Conservation (phyloP, 768 basidiomycete genomes). For the Russula emetica region DNA sequence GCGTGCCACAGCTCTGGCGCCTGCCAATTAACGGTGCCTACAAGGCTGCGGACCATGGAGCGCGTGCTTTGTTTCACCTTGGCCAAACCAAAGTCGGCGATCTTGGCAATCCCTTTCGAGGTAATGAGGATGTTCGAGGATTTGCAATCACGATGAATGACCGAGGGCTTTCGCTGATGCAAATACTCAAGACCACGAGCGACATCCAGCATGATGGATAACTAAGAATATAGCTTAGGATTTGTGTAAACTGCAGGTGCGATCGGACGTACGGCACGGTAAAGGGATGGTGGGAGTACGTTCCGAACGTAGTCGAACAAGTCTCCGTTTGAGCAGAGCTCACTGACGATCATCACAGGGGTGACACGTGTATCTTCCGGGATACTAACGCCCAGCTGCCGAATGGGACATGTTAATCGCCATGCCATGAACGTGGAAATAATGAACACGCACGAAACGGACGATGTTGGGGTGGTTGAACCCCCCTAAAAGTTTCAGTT, state of each 20-base stretch:
- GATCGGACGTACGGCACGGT: slow-evolving; percentile 65
- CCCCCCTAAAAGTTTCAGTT: slow-evolving; percentile 87
- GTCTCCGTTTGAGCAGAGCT: slow-evolving; percentile 96
- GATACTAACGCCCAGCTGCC: slow-evolving; percentile 91
- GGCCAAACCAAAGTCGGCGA: slow-evolving; percentile 98
- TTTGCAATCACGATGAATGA: slow-evolving; percentile 98
- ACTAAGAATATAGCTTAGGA: slow-evolving; percentile 39
- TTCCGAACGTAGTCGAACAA: slow-evolving; percentile 97
- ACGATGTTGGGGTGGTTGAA: slow-evolving; percentile 97
- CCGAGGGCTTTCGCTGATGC: slow-evolving; percentile 85
- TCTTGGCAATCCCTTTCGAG: slow-evolving; percentile 87
- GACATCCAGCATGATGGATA: slow-evolving; percentile 92
- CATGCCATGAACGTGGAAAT: neutral
- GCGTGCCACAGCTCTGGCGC: slow-evolving; percentile 98
- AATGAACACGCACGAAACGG: slow-evolving; percentile 70
- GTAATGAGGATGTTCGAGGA: slow-evolving; percentile 99
- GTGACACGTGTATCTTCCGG: slow-evolving; percentile 90
- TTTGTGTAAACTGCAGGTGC: slow-evolving; percentile 8
- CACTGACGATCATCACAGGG: slow-evolving; percentile 97
- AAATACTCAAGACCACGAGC: slow-evolving; percentile 92
- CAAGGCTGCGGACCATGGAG: slow-evolving; percentile 94
- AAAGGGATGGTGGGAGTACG: slow-evolving; percentile 62
- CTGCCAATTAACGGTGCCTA: slow-evolving; percentile 99
- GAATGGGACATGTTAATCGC: slow-evolving; percentile 2
- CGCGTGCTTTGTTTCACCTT: slow-evolving; percentile 97